These are phyloP conservation scores for Podaxis sp. DNA, from an alignment of 768 basidiomycete genomes.

Conservation along the genomic window DNA sequence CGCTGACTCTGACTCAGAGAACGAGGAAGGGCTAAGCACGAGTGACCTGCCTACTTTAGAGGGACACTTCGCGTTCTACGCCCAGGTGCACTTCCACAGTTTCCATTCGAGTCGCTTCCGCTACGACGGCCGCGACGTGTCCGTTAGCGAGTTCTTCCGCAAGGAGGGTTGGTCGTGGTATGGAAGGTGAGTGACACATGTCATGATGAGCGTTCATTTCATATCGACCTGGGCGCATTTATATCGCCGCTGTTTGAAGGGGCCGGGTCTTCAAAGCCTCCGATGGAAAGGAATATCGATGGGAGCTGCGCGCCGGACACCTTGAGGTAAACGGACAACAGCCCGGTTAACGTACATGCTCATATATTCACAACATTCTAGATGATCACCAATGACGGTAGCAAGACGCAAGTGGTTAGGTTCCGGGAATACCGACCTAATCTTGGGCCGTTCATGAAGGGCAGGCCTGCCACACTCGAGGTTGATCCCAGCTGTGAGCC, in stretches of 20 bases:
- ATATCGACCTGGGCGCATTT: neutral
- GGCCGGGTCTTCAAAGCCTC: conserved; percentile 17
- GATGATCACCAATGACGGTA: conserved; percentile 22
- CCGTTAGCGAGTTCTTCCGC: conserved; percentile 19
- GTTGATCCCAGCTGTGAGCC: conserved; percentile 24
- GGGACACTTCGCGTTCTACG: conserved; percentile 11
- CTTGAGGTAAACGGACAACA: conserved; percentile 16
- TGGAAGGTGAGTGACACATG: conserved; percentile 18
- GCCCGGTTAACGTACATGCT: neutral
- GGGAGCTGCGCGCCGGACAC: conserved; percentile 27
- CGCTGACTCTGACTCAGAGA: neutral
- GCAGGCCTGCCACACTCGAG: conserved; percentile 25
- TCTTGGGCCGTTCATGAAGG: conserved; percentile 13
- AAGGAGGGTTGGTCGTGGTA: conserved; percentile 18
- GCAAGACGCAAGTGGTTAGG: conserved; percentile 20
- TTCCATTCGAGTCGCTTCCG: conserved; percentile 15
- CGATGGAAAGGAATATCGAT: conserved; percentile 30
- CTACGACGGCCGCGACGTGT: conserved; percentile 5
- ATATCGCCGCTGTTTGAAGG: neutral
- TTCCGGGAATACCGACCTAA: conserved; percentile 18
- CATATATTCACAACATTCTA: neutral
- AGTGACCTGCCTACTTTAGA: neutral
- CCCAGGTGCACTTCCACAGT: conserved; percentile 18
- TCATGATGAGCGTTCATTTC: neutral
- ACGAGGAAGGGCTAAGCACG: neutral